Evolutionary conservation across 2,329 filamentous ascomycete species (phyloP).

Genomic region (Alternaria infectoria): DNA sequence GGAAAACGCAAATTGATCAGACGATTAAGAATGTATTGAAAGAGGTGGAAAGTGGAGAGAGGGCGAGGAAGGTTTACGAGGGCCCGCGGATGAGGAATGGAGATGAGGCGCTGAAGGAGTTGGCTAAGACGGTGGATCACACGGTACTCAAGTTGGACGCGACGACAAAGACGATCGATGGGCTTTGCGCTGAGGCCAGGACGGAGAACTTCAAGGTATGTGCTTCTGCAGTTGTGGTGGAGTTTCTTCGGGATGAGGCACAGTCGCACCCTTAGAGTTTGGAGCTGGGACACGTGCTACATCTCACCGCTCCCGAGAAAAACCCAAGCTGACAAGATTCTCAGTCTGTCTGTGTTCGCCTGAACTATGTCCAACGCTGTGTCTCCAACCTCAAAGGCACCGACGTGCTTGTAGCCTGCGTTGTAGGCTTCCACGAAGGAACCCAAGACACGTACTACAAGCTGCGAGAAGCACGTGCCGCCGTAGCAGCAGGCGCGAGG

Average conservation of each 20-base stretch:
- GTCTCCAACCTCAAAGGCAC: constrained; percentile 57
- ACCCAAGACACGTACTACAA: constrained; percentile 60
- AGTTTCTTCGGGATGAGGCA: not conserved
- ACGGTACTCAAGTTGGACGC: constrained; percentile 59
- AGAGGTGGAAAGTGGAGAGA: constrained; percentile 36
- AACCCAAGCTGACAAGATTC: constrained; percentile 15
- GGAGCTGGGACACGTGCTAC: not conserved
- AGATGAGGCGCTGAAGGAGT: constrained; percentile 31
- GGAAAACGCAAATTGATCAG: constrained; percentile 51
- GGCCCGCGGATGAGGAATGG: constrained; percentile 36
- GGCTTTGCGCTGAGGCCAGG: constrained; percentile 62
- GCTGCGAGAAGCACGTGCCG: constrained; percentile 58
- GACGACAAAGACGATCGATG: constrained; percentile 57
- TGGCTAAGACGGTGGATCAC: constrained; percentile 55
- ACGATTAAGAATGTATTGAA: constrained; percentile 38
- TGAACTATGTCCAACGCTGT: constrained; percentile 59
- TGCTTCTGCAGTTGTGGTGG: not conserved
- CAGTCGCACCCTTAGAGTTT: not conserved
- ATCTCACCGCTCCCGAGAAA: not conserved
- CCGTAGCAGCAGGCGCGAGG: constrained; percentile 57
- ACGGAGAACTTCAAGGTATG: constrained; percentile 54
- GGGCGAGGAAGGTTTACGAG: constrained; percentile 34
- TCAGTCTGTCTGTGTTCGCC: constrained; percentile 64
- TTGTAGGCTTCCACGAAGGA: constrained; percentile 67
- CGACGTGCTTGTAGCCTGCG: constrained; percentile 61